These are phyloP conservation scores for Scheffersomyces amazonensis DNA, from an alignment of 805 yeast species.

Conservation along the genomic window DNA sequence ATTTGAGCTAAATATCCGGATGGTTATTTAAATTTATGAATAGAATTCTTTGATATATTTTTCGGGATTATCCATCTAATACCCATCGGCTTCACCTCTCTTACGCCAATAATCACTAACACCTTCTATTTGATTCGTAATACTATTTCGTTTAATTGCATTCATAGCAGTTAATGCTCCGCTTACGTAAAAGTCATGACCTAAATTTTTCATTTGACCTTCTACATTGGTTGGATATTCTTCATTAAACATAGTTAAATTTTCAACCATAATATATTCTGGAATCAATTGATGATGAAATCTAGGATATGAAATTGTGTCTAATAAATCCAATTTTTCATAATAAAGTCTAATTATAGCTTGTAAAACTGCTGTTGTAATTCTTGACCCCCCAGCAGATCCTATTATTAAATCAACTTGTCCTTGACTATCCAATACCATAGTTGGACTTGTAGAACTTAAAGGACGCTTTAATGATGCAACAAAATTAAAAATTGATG, in stretches of 20 bases:
- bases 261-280: slow-evolving; percentile 60
- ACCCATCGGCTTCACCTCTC: slow-evolving; percentile 70
- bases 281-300: slow-evolving; percentile 90
- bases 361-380: slow-evolving; percentile 78
- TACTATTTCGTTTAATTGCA: slow-evolving; percentile 48
- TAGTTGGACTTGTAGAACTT: slow-evolving; percentile 78
- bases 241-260: slow-evolving; percentile 35
- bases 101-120: slow-evolving; percentile 92
- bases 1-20: no score
- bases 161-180: slow-evolving; percentile 43
- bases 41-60: no score
- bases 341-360: slow-evolving; percentile 68
- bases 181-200: slow-evolving; percentile 29
- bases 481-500: slow-evolving; percentile 77
- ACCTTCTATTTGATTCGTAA: slow-evolving; percentile 52
- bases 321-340: slow-evolving; percentile 56
- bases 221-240: slow-evolving; percentile 37
- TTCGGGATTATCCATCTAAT: no score
- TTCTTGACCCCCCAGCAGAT: slow-evolving; percentile 93
- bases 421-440: slow-evolving; percentile 46
- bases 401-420: slow-evolving; percentile 71
- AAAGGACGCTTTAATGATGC: slow-evolving; percentile 79
- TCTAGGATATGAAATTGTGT: slow-evolving; percentile 76
- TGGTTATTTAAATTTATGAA: no score
- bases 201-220: slow-evolving; percentile 43